Base-by-base conservation (phyloP, 164 flowering plant genomes). In the Sextonia rubra region DNA sequence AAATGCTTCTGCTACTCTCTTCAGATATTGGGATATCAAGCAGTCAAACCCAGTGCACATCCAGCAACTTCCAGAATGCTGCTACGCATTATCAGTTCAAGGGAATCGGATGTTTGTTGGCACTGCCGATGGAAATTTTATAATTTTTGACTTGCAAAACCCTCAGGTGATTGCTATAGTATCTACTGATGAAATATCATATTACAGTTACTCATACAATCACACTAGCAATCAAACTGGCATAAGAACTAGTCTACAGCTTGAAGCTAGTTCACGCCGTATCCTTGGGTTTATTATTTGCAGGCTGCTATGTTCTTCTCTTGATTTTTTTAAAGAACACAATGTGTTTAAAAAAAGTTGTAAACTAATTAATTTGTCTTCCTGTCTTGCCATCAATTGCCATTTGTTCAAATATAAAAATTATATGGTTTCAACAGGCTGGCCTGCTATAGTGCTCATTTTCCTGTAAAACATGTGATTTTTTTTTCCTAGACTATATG, bases 61-160 rank as follows among this genome's bases (percentile, higher is more conserved):
- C 18, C 98, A 93, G 74, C 95, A 86, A 63, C 97, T 96, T 44
- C 97, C 97, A 37, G 99, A 91, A 0, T 94, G 97, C 68, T 96
- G 99, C 77, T 93, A 93, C 86, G 83, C 97, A 17, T 71, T 96
- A 26, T 66, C 95, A 9, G 97, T 93, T 18, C 83, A 80, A 66
- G 80, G 91, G 84, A 97, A 97, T 61, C 83, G 93, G 56, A 96
- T 96, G 99, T 95, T 96, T 78, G 99, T 90, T 83, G 99, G 92
- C 29, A 96, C 99, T 71, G 97, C 98, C 47, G 99, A 96, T 74
- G 82, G 95, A 76, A 93, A 93, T 80, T 75, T 96, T 66, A 82
- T 91, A 11, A 85, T 92, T 68, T 96, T 79, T 72, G 91, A 96
- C 81, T 78, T 96, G 82, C 97, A 89, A 71, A 89, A 85, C 64